Percentiles rank a stretch among this genome's conserved stretches.
Evolutionary conservation across 78 protist species (phyloP).

Genomic region (Dictyostelium intermedium): DNA sequence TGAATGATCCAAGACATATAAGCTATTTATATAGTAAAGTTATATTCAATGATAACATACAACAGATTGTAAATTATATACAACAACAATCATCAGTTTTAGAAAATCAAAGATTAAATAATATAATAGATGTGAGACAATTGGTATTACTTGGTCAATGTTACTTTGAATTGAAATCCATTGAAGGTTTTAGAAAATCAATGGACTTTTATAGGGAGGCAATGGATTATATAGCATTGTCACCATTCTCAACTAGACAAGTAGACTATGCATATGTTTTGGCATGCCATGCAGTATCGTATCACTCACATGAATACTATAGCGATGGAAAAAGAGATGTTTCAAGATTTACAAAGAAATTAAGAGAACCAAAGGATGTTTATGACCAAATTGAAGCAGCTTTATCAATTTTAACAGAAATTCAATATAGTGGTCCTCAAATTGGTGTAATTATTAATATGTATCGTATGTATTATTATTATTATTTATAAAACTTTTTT

Average conservation of each 20-base stretch:
- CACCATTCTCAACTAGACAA: not conserved
- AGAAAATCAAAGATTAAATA: not conserved
- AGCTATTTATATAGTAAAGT: not conserved
- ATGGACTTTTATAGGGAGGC: not conserved
- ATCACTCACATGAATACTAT: not conserved
- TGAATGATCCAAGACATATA: constrained; percentile 10
- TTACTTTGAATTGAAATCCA: not conserved
- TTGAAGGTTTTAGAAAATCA: not conserved
- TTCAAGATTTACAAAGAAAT: not conserved
- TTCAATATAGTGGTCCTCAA: not conserved
- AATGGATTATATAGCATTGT: not conserved
- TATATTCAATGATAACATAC: not conserved
- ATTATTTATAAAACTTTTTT: no score
- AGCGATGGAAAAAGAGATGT: not conserved
- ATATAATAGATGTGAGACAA: not conserved
- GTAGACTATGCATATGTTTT: not conserved
- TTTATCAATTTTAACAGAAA: not conserved
- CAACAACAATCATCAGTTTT: not conserved
- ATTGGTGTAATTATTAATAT: not conserved
- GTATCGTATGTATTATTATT: not conserved
- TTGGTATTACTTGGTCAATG: not conserved
- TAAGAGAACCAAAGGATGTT: constrained; percentile 2
- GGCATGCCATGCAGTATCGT: not conserved
- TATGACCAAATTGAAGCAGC: not conserved
- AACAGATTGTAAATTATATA: not conserved